A percentile compares a stretch with the other conserved stretches of the same genome.
phyloP scores from a whole-genome alignment of 495 filamentous ascomycete genomes.

The Penicillium psychrofluorescens region DNA sequence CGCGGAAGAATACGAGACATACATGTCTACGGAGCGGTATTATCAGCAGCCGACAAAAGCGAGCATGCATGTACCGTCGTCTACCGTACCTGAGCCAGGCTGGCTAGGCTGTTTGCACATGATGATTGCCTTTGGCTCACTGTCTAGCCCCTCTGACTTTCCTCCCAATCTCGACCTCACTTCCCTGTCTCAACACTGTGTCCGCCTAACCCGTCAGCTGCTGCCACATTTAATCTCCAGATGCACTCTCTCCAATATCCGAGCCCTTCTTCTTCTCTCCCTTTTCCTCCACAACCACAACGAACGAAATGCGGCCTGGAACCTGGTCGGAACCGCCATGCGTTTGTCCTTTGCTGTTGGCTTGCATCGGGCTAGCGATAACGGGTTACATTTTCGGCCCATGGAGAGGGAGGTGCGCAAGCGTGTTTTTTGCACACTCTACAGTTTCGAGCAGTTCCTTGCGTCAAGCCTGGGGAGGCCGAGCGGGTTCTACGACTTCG shows the following conservation, averaged over 20 bases:
- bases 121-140: conserved; percentile 32
- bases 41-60: background rate
- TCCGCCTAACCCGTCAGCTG: conserved; percentile 13
- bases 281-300: conserved; percentile 41
- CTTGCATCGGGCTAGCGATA: conserved; percentile 35
- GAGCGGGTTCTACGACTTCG: conserved; percentile 35
- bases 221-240: conserved; percentile 15
- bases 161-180: conserved; percentile 17
- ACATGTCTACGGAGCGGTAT: conserved; percentile 9
- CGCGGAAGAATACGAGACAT: conserved; percentile 30
- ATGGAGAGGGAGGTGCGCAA: conserved; percentile 34
- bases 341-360: conserved; percentile 40
- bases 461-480: conserved; percentile 39
- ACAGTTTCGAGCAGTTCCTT: conserved; percentile 37
- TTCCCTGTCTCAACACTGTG: conserved; percentile 29
- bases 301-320: conserved; percentile 31
- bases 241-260: conserved; percentile 35
- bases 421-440: conserved; percentile 43
- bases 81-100: conserved; percentile 16
- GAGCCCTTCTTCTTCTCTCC: conserved; percentile 37
- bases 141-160: conserved; percentile 17
- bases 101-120: conserved; percentile 42
- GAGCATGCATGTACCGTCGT: background rate
- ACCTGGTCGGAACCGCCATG: conserved; percentile 32
- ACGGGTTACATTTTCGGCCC: conserved; percentile 23